Evolutionary conservation across 169 alveolate genomes (phyloP).

Genomic region (Fabrea salina): DNA sequence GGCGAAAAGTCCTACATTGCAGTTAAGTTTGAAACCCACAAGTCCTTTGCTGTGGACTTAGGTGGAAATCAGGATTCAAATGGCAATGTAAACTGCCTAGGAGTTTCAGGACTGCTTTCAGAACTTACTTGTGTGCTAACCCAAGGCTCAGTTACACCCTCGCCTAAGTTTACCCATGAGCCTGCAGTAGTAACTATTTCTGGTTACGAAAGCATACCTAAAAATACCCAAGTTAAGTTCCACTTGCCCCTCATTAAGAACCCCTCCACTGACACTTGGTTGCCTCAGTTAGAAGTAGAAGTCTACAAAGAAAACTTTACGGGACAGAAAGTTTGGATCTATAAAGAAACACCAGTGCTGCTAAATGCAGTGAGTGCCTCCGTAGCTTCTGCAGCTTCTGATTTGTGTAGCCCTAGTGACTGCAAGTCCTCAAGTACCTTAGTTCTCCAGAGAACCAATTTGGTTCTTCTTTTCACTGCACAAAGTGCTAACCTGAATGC

Average conservation of each 20-base stretch:
- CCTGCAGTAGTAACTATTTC: conserved; percentile 14
- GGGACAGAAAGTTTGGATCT: not conserved
- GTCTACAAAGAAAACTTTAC: not conserved
- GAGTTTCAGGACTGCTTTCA: conserved; percentile 4
- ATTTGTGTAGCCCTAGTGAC: not conserved
- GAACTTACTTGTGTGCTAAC: not conserved
- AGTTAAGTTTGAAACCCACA: conserved; percentile 16
- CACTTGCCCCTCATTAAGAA: conserved; percentile 26
- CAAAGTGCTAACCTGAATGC: not conserved
- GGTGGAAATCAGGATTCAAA: not conserved
- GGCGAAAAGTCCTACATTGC: not conserved
- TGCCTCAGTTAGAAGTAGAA: not conserved
- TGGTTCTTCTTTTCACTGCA: not conserved
- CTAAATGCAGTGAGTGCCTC: not conserved
- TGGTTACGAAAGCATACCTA: not conserved
- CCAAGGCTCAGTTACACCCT: not conserved
- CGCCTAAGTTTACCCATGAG: conserved; percentile 17
- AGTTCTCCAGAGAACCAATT: not conserved
- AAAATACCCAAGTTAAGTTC: not conserved
- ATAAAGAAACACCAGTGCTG: not conserved
- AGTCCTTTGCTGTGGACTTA: conserved; percentile 1
- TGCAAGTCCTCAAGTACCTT: not conserved
- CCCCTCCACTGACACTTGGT: not conserved
- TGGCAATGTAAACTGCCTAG: not conserved
- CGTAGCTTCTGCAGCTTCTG: not conserved